Conservation (phyloP, 352 stramenopile species). For the Globisporangium abappressorium region DNA sequence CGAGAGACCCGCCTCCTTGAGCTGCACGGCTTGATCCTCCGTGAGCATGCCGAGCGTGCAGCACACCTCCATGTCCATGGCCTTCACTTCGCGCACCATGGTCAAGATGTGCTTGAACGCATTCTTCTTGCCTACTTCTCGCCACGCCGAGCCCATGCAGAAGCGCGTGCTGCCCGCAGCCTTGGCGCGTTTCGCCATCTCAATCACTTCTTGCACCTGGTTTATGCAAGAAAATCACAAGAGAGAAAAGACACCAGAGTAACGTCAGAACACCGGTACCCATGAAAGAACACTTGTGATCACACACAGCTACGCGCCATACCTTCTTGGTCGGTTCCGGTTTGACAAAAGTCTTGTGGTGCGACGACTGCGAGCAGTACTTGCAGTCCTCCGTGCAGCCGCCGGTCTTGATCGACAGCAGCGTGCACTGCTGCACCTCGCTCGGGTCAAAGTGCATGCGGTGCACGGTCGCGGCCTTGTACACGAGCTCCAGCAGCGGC, state of each 20-base stretch:
- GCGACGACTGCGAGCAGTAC: slow-evolving; percentile 96
- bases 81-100: slow-evolving; percentile 94
- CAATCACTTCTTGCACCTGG: slow-evolving; percentile 92
- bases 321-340: slow-evolving; percentile 95
- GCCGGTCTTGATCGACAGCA: slow-evolving; percentile 98
- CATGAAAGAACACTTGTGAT: background rate
- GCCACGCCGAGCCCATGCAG: slow-evolving; percentile 98
- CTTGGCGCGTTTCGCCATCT: slow-evolving; percentile 94
- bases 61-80: slow-evolving; percentile 93
- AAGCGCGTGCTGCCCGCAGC: slow-evolving; percentile 96
- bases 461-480: slow-evolving; percentile 95
- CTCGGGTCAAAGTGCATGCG: slow-evolving; percentile 97
- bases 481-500: slow-evolving; percentile 97
- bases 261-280: background rate
- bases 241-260: background rate
- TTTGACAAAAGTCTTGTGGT: slow-evolving; percentile 99
- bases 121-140: slow-evolving; percentile 98
- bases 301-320: slow-evolving; percentile 5
- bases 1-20: slow-evolving; percentile 97
- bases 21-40: slow-evolving; percentile 92
- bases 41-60: slow-evolving; percentile 97
- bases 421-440: slow-evolving; percentile 97
- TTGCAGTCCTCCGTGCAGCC: slow-evolving; percentile 92
- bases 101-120: slow-evolving; percentile 97
- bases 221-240: background rate